A percentile compares a stretch with the other conserved stretches of the same genome.
phyloP scores from a whole-genome alignment of 192 early-diverging fungal genomes.

The Coemansia sp. region DNA sequence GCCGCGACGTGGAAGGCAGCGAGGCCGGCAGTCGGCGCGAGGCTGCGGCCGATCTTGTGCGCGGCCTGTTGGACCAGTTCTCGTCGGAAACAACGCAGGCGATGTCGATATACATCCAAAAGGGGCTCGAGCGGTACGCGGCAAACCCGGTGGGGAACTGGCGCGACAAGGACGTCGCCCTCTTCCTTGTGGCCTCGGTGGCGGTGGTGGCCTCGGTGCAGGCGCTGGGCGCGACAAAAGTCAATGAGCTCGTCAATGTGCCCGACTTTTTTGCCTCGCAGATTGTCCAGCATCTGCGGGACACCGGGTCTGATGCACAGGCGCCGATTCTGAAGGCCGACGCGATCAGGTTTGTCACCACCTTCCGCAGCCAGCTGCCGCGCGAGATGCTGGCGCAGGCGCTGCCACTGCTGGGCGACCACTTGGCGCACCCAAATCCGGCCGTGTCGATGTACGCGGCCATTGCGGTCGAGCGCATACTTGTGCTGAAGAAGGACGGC shows the following conservation, averaged over 20 bases:
- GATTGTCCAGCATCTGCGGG: conserved; percentile 81
- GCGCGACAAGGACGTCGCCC: conserved; percentile 94
- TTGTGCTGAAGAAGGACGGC: conserved; percentile 71
- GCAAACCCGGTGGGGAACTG: conserved; percentile 71
- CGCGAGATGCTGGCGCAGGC: conserved; percentile 75
- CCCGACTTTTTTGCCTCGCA: conserved; percentile 80
- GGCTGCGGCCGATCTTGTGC: conserved; percentile 88
- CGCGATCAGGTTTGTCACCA: conserved; percentile 90
- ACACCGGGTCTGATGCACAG: conserved; percentile 62
- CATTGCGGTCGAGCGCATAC: conserved; percentile 85
- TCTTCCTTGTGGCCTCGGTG: conserved; percentile 89
- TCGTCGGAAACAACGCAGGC: conserved; percentile 81
- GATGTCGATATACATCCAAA: conserved; percentile 73
- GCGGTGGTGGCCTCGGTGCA: conserved; percentile 74
- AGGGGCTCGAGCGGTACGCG: conserved; percentile 71
- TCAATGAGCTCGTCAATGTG: conserved; percentile 82
- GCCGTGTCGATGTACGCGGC: conserved; percentile 93
- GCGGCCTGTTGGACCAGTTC: conserved; percentile 88
- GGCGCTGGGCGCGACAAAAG: conserved; percentile 81
- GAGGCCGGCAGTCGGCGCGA: conserved; percentile 91
- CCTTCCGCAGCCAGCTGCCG: conserved; percentile 91
- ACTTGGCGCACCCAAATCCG: conserved; percentile 77
- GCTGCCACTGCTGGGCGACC: conserved; percentile 75
- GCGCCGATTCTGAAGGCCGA: conserved; percentile 92
- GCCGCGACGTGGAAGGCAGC: conserved; percentile 88